Base-by-base conservation (phyloP, 2,329 filamentous ascomycete genomes). In the Incumbomyces delicatus region DNA sequence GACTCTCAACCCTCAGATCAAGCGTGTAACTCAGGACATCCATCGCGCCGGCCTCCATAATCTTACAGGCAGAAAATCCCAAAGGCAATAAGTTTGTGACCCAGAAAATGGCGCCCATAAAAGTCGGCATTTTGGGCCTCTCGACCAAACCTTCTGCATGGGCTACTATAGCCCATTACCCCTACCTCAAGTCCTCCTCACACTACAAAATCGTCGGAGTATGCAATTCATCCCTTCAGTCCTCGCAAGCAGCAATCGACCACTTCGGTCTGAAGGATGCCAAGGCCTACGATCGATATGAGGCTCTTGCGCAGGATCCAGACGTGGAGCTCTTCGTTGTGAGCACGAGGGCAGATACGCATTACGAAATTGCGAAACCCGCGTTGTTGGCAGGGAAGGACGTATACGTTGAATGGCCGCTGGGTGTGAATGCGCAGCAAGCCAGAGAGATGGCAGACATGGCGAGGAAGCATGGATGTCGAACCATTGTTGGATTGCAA, bases 331-430 rank as follows among this genome's bases (percentile, higher is more conserved):
- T 81, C 0, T 73, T 81, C 1, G 71, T 80, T 3, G 72, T 72
- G 50, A 66, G 60, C 35, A 78, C 75, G 0, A 66, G 75, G 3
- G 76, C 77, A 0, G 75, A 79, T 48, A 66, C 66, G 1, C 77
- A 81, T 50, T 64, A 69, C 37, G 47, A 60, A 2, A 69, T 68
- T 1, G 62, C 68, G 0, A 61, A 66, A 10, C 72, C 76, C 0
- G 72, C 69, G 13, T 51, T 79, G 1, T 61, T 63, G 12, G 71
- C 73, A 0, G 77, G 76, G 0, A 79, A 80, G 57, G 55, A 62
- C 0, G 66, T 75, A 0, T 81, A 65, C 47, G 66, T 77, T 0
- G 77, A 81, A 61, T 81, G 77, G 74, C 78, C 76, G 5, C 62
- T 81, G 0, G 74, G 72, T 0, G 60, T 71, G 12, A 68, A 72